Evolutionary conservation across 257 asterid genomes (phyloP).

Genomic region (Henckelia pumila): DNA sequence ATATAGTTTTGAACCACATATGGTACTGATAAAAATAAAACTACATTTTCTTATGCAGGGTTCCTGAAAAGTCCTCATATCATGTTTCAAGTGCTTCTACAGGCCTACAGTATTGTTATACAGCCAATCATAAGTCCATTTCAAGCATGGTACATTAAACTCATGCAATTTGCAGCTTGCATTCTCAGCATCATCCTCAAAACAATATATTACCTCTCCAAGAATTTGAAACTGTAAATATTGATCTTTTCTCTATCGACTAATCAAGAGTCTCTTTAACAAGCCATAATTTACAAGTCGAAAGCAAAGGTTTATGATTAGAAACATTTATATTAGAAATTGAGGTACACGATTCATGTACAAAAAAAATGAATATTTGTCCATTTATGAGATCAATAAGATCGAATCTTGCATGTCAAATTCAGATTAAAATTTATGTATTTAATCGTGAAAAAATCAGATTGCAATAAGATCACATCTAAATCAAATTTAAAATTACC

Average conservation of each 20-base stretch:
- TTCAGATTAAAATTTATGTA: too few species aligned
- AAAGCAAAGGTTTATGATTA: too few species aligned
- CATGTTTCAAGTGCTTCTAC: constrained; percentile 42
- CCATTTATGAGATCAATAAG: too few species aligned
- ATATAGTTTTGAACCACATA: neutral
- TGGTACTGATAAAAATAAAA: constrained; percentile 22
- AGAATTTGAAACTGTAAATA: constrained; percentile 19
- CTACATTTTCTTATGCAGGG: constrained; percentile 45
- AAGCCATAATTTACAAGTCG: neutral
- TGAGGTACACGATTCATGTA: too few species aligned
- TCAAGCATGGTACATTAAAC: constrained; percentile 48
- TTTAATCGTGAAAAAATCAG: too few species aligned
- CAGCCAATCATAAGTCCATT: constrained; percentile 50
- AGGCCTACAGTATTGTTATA: constrained; percentile 35
- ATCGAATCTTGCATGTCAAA: too few species aligned
- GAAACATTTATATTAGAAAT: too few species aligned
- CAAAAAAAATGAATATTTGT: too few species aligned
- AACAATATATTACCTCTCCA: constrained; percentile 35
- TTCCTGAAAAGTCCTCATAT: constrained; percentile 53
- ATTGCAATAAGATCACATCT: too few species aligned
- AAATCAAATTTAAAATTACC: too few species aligned
- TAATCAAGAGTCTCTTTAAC: neutral
- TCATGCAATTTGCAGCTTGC: constrained; percentile 38
- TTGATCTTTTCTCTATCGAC: too few species aligned
- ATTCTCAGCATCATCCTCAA: constrained; percentile 42